Evolutionary conservation across 2,329 filamentous ascomycete species (phyloP), one percentile per base, ranked within the genome.

Genomic region (Tolypocladium nubicola): DNA sequence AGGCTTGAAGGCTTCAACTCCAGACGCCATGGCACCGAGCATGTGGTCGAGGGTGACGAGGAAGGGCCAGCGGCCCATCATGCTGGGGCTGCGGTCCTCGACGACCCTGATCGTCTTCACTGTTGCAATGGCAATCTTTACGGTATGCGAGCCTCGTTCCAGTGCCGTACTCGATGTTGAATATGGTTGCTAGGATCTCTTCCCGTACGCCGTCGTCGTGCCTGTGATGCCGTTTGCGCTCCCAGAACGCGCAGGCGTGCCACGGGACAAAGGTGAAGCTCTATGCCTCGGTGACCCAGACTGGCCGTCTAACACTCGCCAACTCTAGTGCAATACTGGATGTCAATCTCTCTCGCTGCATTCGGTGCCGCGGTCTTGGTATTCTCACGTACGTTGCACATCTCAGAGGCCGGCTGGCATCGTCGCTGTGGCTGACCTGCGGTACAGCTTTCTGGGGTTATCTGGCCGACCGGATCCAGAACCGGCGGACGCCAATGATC

Each of bases 401-500:
- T 19, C 16, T 6, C 3, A 3, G 4, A 3, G 16, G 43, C 2
- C 52, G 16, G 30, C 6, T 19, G 35, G 41, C 13, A 3, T 3
- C 8, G 2, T 50, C 19, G 16, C 13, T n/a, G 41, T 41, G 37
- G 54, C 58, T 60, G 38, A 59, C 55, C 33, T 14, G 6, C 6
- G n/a, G 37, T 37, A 53, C 55, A 72, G 70, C 70, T 23, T 53
- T 72, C 39, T 72, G 70, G 70, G 70, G 70, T 19, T 68, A 70
- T 52, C 61, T 72, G 35, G 70, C 70, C 40, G 70, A 72, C 57
- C 66, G 67, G 30, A 68, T 66, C 41, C 66, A 66, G 45, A 67
- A 68, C 53, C 68, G 70, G 14, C 65, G 65, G 33, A 53, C 65
- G 2, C 70, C 69, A 26, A 70, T 72, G 70, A 64, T 72, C 45